Evolutionary conservation across 768 basidiomycete genomes (phyloP).

Genomic region (Termitomyces sp.): DNA sequence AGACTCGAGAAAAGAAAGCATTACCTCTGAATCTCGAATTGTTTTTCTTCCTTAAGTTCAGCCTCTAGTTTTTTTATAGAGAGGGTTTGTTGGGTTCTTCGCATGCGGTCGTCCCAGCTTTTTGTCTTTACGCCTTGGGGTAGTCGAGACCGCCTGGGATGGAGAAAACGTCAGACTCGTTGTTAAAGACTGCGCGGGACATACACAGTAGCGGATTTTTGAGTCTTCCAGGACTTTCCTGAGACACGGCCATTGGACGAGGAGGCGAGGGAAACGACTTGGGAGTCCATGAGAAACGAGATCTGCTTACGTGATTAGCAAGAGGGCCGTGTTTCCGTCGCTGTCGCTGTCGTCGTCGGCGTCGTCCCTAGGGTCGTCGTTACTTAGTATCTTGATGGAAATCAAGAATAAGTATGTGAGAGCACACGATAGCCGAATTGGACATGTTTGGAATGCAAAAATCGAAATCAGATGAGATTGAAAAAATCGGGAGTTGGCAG

Average conservation of each 20-base stretch:
- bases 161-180: constrained; percentile 10
- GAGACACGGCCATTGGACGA: constrained; percentile 66
- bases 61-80: constrained; percentile 72
- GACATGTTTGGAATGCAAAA: constrained; percentile 9
- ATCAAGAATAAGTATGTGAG: constrained; percentile 6
- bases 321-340: not conserved
- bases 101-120: constrained; percentile 67
- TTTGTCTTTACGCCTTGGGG: constrained; percentile 63
- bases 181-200: constrained; percentile 13
- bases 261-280: constrained; percentile 39
- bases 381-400: not conserved
- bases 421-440: not conserved
- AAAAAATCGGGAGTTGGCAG: constrained; percentile 7
- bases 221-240: constrained; percentile 64
- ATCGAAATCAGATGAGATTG: constrained; percentile 7
- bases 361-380: not conserved
- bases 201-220: constrained; percentile 50
- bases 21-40: constrained; percentile 61
- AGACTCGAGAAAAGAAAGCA: constrained; percentile 8
- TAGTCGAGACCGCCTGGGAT: constrained; percentile 62
- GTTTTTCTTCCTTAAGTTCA: constrained; percentile 77
- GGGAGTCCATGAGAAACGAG: constrained; percentile 7
- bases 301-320: constrained; percentile 4
- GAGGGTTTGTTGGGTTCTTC: constrained; percentile 57
- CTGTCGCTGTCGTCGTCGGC: no score